Evolutionary conservation across 768 basidiomycete genomes (phyloP), one percentile per base, ranked within the genome.

Genomic region (Filobasidium floriforme): DNA sequence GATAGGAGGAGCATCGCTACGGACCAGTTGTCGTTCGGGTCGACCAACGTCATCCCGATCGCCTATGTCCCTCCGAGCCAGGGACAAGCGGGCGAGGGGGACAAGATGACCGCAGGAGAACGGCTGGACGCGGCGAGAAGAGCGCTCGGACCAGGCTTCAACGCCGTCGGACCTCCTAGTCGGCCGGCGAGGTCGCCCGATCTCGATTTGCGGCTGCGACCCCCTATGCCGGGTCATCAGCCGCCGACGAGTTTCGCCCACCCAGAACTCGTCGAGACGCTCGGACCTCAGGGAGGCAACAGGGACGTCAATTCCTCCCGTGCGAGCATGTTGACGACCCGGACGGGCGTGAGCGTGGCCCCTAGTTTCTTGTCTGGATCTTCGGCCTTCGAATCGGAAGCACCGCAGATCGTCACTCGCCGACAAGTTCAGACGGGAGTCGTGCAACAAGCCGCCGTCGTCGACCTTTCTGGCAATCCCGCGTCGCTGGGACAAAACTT

Each of bases 381-480:
- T 14, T 75, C 73, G 4, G 70, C 66, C 32, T 63, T 67, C 14
- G 63, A 71, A 6, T 75, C 73, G 19, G 77, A 78, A 52, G 75
- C 75, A 19, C 77, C 77, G 1, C 73, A 71, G 62, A 78, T 78
- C 61, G 66, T 76, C 60, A 78, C 77, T 0, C 68, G 67, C 7
- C 70, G 70, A 32, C 73, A 78, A 28, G 77, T 78, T 28, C 75
- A 76, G 26, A 40, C 76, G 29, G 75, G 77, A 19, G 57, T 72
- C 29, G 52, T 74, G 19, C 75, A 76, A 63, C 73, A 74, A 44
- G 77, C 77, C 60, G 77, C 76, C 59, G 71, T 78, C 40, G 75
- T 78, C 4, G 70, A 72, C 9, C 69, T 75, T 15, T 57, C 52
- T 28, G 43, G 52, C 19, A 59, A 41, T 43, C 40, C 40, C 41